Conservation (phyloP, 768 basidiomycete genomes). For the Leccinum broughii region DNA sequence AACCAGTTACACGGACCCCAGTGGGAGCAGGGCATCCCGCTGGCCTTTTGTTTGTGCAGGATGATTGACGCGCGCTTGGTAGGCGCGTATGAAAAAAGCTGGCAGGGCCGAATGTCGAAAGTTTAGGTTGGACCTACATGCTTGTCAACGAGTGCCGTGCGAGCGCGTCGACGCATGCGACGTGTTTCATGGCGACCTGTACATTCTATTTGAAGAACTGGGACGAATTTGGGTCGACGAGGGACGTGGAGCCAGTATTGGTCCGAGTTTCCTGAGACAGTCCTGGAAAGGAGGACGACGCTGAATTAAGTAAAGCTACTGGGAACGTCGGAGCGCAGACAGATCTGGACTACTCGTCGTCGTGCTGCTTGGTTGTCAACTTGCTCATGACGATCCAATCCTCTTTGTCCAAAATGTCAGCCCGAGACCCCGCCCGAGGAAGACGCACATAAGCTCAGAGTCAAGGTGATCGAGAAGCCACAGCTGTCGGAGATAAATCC, state of each 20-base stretch:
- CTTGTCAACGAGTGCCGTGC: slow-evolving; percentile 44
- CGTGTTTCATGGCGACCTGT: slow-evolving; percentile 48
- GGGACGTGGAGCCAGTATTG: slow-evolving; percentile 5
- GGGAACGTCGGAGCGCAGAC: slow-evolving; percentile 9
- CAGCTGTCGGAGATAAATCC: too few relatives aligned
- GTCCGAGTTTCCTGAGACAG: too few relatives aligned
- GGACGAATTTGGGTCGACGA: slow-evolving; percentile 55
- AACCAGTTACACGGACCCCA: not conserved
- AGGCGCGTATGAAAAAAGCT: slow-evolving; percentile 36
- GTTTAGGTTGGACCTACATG: slow-evolving; percentile 20
- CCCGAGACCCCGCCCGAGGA: too few relatives aligned
- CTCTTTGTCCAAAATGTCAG: too few relatives aligned
- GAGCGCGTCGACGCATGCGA: slow-evolving; percentile 47
- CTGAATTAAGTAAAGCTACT: slow-evolving; percentile 1
- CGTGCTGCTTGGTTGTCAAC: too few relatives aligned
- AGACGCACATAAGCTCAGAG: too few relatives aligned
- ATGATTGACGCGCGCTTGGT: slow-evolving; percentile 49
- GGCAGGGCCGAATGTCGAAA: too few relatives aligned
- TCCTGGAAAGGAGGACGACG: slow-evolving; percentile 17
- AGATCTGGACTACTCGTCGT: too few relatives aligned
- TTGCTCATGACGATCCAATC: too few relatives aligned
- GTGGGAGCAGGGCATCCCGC: not conserved
- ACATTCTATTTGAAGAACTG: slow-evolving; percentile 63
- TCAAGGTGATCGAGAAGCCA: too few relatives aligned
- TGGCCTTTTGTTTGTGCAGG: slow-evolving; percentile 58